Percentiles rank a stretch among this genome's conserved stretches.
These are phyloP conservation scores for Esteya vermicola DNA, from an alignment of 2,329 filamentous ascomycete species.

Conservation along the genomic window DNA sequence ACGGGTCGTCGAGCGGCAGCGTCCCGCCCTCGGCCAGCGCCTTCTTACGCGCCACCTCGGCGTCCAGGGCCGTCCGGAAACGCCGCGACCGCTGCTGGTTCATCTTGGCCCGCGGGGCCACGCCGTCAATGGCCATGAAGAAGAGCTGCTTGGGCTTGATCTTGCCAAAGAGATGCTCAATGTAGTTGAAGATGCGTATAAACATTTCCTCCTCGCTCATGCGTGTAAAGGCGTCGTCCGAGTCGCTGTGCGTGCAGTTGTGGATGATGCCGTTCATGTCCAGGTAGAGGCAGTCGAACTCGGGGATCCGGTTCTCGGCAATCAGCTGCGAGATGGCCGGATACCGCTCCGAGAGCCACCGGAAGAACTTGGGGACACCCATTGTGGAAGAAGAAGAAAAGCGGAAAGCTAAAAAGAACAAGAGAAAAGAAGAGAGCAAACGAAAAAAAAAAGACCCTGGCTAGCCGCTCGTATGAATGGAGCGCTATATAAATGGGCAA, in stretches of 20 bases:
- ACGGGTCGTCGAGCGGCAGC: conserved; percentile 87
- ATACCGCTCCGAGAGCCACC: conserved; percentile 99
- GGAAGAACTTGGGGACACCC: conserved; percentile 76
- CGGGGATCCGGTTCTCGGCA: conserved; percentile 94
- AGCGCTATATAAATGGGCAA: too few species aligned
- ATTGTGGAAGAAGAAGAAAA: conserved; percentile 4
- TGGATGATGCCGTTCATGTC: conserved; percentile 99
- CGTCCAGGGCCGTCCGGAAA: conserved; percentile 88
- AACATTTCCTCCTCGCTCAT: conserved; percentile 99
- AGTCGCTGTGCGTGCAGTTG: conserved; percentile 97
- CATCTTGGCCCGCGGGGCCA: conserved; percentile 97
- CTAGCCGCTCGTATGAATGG: too few species aligned
- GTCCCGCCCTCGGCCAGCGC: conserved; percentile 79
- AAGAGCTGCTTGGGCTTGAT: conserved; percentile 98
- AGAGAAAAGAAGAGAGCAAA: background rate
- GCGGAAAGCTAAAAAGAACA: too few species aligned
- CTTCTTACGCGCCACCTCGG: conserved; percentile 80
- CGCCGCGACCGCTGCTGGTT: conserved; percentile 94
- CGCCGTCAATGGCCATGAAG: conserved; percentile 98
- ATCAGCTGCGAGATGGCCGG: conserved; percentile 97
- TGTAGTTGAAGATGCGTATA: conserved; percentile 99
- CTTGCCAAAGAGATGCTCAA: conserved; percentile 95
- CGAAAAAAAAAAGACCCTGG: background rate
- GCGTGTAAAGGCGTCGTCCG: conserved; percentile 79
- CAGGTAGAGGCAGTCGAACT: conserved; percentile 95